Evolutionary conservation across 208 protist species (phyloP), one percentile per base, ranked within the genome.

Genomic region (Acanthamoeba healyi): DNA sequence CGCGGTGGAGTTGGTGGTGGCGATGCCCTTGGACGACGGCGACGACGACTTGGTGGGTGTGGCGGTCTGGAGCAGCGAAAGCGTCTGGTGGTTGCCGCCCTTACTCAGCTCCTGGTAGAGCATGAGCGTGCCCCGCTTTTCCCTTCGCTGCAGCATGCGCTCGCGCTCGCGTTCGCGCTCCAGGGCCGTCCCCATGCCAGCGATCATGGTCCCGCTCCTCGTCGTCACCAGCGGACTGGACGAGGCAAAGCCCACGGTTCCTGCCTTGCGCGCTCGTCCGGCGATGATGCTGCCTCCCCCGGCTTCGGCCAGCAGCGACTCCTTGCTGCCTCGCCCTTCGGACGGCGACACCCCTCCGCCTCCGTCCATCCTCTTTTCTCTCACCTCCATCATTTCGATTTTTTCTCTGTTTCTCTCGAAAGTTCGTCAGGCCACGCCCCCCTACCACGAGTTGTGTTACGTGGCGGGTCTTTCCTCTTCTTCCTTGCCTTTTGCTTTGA

Each of bases 101-200:
- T 44, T 38, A 22, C 67, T 77, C 67, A 77, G 67, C 67, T 77
- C 67, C 38, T 77, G 67, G 67, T 77, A 77, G 67, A 77, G 67
- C 67, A 77, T 42, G 67, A 77, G 32, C 2, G 67, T 77, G 67
- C 67, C 67, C 19, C 67, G 67, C 34, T 77, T 77, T 17, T 77
- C 67, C 34, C 67, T 1, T 12, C 58, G 19, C 26, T 34, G 58
- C 26, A 26, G 58, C 58, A 34, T 32, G 14, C 67, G 29, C 38
- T 77, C 67, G 34, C 67, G 67, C 67, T 77, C 36, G 19, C 38
- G 67, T 14, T 65, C 58, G 15, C 38, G 67, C 2, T 77, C 67
- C 2, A 77, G 29, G 32, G 67, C 67, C 24, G 14, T 17, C 14
- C 36, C 36, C 67, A 77, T 77, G 67, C 67, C 67, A n/a, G 67